phyloP scores from a whole-genome alignment of 108 stramenopile genomes.

The Aurantiochytrium sp. region DNA sequence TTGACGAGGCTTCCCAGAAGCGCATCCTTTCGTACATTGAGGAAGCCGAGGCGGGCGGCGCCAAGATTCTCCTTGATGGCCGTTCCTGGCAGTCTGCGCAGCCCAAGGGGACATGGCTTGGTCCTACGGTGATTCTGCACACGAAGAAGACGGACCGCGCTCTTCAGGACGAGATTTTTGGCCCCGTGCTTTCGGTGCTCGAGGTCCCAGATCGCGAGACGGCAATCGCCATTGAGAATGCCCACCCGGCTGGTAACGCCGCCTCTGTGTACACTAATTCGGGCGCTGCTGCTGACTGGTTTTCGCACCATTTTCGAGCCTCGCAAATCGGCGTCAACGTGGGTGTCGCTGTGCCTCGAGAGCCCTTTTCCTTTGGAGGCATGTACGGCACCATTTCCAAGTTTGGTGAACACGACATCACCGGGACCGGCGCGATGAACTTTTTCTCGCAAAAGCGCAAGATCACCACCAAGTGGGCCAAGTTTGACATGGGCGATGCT shows the following conservation, averaged over 20 bases:
- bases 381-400: slow-evolving; percentile 82
- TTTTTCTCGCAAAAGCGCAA: slow-evolving; percentile 93
- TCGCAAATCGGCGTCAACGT: slow-evolving; percentile 75
- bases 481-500: not conserved
- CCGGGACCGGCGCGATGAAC: slow-evolving; percentile 87
- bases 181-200: slow-evolving; percentile 78
- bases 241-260: slow-evolving; percentile 88
- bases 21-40: slow-evolving; percentile 74
- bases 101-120: not conserved
- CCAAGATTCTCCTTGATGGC: slow-evolving; percentile 78
- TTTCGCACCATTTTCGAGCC: slow-evolving; percentile 68
- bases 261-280: slow-evolving; percentile 82
- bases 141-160: slow-evolving; percentile 56
- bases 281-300: slow-evolving; percentile 86
- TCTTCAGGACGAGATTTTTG: slow-evolving; percentile 84
- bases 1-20: slow-evolving; percentile 61
- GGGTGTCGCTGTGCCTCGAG: slow-evolving; percentile 80
- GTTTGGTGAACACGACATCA: slow-evolving; percentile 92
- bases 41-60: slow-evolving; percentile 63
- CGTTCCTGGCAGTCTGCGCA: slow-evolving; percentile 46
- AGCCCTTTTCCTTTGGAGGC: slow-evolving; percentile 88
- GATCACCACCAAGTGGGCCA: slow-evolving; percentile 80
- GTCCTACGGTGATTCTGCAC: slow-evolving; percentile 79
- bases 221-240: slow-evolving; percentile 85
- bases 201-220: slow-evolving; percentile 68